Evolutionary conservation across 2,329 filamentous ascomycete species (phyloP).

Genomic region (Tetracladium maxilliforme): DNA sequence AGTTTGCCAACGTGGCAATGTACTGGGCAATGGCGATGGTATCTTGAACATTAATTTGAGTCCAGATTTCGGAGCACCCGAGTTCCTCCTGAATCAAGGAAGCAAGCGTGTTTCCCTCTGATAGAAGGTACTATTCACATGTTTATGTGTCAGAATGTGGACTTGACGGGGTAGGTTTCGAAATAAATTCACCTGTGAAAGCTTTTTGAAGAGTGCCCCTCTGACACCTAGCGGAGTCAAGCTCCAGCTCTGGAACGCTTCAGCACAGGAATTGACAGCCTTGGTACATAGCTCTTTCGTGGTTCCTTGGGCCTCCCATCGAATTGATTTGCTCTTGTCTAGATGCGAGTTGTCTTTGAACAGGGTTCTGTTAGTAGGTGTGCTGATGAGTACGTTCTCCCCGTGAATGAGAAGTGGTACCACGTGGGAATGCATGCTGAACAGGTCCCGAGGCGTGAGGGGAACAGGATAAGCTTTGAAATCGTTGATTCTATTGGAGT

Average conservation of each 20-base stretch:
- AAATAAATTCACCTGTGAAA: constrained; percentile 2
- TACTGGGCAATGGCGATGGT: constrained; percentile 3
- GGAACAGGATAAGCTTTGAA: too few species aligned
- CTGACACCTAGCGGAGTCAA: not conserved
- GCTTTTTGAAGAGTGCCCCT: constrained; percentile 2
- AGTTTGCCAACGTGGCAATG: constrained; percentile 3
- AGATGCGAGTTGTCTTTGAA: too few species aligned
- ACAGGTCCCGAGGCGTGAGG: too few species aligned
- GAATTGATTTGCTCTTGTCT: too few species aligned
- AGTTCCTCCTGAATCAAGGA: constrained; percentile 5
- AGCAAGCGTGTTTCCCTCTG: too few species aligned
- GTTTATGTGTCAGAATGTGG: too few species aligned
- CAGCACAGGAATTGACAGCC: constrained; percentile 4
- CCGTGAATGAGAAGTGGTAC: too few species aligned
- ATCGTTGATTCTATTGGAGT: too few species aligned
- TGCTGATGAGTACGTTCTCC: too few species aligned
- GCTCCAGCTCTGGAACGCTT: constrained; percentile 3
- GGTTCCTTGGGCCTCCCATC: not conserved
- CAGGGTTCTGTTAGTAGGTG: too few species aligned
- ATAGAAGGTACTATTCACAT: too few species aligned
- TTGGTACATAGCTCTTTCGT: constrained; percentile 1
- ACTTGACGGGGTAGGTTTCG: constrained; percentile 2
- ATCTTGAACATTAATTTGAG: constrained; percentile 4
- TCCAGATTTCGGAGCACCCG: constrained; percentile 1
- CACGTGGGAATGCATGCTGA: too few species aligned